phyloP scores from a whole-genome alignment of 1,284 basidiomycete genomes.

The Microbotryum saponariae region DNA sequence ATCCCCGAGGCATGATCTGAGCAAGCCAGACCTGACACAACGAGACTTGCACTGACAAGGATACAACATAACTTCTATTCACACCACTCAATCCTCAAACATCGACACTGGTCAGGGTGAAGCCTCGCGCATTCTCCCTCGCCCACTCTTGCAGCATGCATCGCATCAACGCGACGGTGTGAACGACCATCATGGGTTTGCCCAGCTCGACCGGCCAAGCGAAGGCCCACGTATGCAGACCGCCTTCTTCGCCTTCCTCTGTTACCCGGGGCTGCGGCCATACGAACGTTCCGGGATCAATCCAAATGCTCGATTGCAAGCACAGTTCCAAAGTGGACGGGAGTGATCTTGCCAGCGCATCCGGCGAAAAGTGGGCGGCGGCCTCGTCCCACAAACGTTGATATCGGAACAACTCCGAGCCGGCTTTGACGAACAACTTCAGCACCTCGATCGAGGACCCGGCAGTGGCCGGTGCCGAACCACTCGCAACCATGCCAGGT shows the following conservation, averaged over 20 bases:
- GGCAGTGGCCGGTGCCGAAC: neutral
- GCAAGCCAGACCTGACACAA: too few species aligned
- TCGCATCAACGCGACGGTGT: conserved; percentile 18
- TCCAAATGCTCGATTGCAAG: neutral
- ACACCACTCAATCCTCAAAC: too few species aligned
- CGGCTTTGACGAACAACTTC: conserved; percentile 14
- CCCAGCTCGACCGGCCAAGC: conserved; percentile 17
- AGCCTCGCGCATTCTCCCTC: conserved; percentile 13
- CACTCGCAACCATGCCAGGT: neutral
- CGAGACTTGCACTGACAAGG: too few species aligned
- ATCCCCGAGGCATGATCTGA: too few species aligned
- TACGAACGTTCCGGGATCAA: conserved; percentile 5
- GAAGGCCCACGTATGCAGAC: conserved; percentile 6
- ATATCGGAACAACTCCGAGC: conserved; percentile 20
- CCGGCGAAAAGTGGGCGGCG: neutral
- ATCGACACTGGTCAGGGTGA: neutral
- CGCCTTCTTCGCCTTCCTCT: neutral
- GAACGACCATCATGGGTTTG: conserved; percentile 8
- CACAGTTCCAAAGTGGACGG: conserved; percentile 7
- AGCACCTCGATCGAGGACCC: conserved; percentile 14
- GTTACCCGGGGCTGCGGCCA: neutral
- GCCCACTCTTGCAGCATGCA: conserved; percentile 16
- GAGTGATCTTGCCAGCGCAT: neutral
- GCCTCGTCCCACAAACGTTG: conserved; percentile 24
- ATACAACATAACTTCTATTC: too few species aligned